Conservation (phyloP, 2,329 filamentous ascomycete species). For the Pestalotiopsis fici region DNA sequence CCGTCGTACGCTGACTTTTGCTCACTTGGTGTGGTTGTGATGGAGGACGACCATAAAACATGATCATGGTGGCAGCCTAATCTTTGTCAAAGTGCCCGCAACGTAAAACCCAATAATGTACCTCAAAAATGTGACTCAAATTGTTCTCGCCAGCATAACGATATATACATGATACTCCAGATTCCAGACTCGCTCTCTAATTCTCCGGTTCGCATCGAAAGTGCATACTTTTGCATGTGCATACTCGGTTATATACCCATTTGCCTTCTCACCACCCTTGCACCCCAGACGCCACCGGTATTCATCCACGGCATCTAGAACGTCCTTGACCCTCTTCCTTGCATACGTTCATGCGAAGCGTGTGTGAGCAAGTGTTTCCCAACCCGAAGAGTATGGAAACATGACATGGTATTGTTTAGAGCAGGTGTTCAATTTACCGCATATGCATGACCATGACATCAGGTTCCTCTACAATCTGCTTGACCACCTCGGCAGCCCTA, state of each 20-base stretch:
- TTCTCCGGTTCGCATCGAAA: neutral
- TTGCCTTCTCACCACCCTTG: neutral
- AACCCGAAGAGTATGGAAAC: neutral
- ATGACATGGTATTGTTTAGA: too few relatives aligned
- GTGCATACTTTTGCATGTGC: neutral
- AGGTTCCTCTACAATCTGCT: conserved; percentile 77
- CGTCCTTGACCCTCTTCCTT: neutral
- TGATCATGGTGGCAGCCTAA: too few relatives aligned
- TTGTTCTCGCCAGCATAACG: neutral
- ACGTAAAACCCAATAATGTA: neutral
- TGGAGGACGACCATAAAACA: too few relatives aligned
- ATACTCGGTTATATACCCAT: neutral
- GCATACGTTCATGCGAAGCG: neutral
- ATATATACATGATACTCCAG: neutral
- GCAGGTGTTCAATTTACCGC: conserved; percentile 47
- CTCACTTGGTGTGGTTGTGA: too few relatives aligned
- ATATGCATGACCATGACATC: conserved; percentile 85
- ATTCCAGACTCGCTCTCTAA: neutral
- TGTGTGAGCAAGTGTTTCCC: neutral
- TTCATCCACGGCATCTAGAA: neutral
- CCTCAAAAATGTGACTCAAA: neutral
- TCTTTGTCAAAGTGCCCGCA: too few relatives aligned
- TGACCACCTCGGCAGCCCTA: conserved; percentile 81
- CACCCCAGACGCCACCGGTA: neutral
- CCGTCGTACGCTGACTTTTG: too few relatives aligned